phyloP scores from a whole-genome alignment of 2,329 filamentous ascomycete species.

The Colletotrichum cordylinicola region DNA sequence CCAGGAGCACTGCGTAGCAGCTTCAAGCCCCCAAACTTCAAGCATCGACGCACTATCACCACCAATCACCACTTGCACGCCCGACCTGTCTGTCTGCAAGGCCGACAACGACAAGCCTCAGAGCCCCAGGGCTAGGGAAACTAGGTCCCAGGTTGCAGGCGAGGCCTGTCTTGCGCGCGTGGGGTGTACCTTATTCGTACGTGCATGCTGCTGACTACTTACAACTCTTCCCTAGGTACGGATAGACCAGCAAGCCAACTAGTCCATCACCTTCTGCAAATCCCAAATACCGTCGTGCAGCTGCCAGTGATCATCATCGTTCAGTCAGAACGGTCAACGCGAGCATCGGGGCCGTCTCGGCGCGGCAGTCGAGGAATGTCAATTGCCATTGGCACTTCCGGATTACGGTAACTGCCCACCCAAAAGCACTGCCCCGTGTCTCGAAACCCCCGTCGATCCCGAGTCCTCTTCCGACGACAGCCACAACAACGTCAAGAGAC shows the following conservation, averaged over 20 bases:
- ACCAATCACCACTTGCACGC: not conserved
- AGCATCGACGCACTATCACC: not conserved
- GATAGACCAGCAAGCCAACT: not conserved
- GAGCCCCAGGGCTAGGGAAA: not conserved
- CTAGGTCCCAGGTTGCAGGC: not conserved
- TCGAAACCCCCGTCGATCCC: not conserved
- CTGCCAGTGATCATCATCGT: not conserved
- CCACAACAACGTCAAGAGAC: not conserved
- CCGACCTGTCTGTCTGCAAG: not conserved
- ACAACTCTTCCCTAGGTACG: not conserved
- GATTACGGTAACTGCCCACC: not conserved
- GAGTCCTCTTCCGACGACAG: not conserved
- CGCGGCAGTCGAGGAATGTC: not conserved
- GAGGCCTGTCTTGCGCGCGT: not conserved
- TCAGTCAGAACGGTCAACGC: not conserved
- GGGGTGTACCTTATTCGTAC: not conserved
- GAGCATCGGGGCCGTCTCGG: slow-evolving; percentile 2
- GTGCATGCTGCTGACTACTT: not conserved
- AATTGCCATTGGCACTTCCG: not conserved
- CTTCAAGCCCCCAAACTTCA: not conserved
- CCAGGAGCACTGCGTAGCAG: not conserved
- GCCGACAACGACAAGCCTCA: not conserved
- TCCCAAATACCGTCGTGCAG: not conserved
- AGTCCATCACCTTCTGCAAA: not conserved
- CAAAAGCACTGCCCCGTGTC: not conserved